A percentile compares a stretch with the other conserved stretches of the same genome.
Evolutionary conservation across 192 early-diverging fungal genomes (phyloP).

Genomic region (Kappamyces sp.): DNA sequence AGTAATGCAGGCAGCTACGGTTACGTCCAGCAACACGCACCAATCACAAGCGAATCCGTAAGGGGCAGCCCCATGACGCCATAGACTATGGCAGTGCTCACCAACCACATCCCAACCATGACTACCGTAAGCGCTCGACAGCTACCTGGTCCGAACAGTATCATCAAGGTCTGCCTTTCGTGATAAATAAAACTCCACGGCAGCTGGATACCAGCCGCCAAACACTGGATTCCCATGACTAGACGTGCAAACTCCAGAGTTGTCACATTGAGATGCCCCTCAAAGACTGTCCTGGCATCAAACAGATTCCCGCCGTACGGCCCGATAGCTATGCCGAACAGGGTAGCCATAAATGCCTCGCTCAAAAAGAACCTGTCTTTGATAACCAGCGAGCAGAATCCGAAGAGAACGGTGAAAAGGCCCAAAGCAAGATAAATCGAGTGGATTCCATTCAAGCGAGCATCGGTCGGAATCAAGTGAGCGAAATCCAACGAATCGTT

Average conservation of each 20-base stretch:
- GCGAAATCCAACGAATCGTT: too few relatives aligned
- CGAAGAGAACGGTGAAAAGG: conserved; percentile 11
- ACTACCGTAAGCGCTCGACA: too few relatives aligned
- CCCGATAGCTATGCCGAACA: conserved; percentile 82
- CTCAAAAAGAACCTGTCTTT: conserved; percentile 38
- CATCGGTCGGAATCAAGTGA: not conserved
- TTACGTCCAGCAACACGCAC: conserved; percentile 59
- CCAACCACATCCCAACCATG: conserved; percentile 76
- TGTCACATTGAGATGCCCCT: conserved; percentile 37
- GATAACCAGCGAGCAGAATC: conserved; percentile 35
- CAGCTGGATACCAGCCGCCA: conserved; percentile 77
- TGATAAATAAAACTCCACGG: conserved; percentile 66
- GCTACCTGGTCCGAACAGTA: conserved; percentile 73
- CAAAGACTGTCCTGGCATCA: conserved; percentile 55
- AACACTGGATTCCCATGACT: conserved; percentile 81
- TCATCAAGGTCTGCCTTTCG: conserved; percentile 58
- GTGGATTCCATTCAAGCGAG: not conserved
- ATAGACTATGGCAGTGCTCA: conserved; percentile 61
- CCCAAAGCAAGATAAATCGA: not conserved
- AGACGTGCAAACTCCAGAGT: conserved; percentile 70
- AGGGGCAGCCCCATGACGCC: conserved; percentile 19
- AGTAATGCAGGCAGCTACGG: conserved; percentile 76
- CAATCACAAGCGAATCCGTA: not conserved
- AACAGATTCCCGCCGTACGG: conserved; percentile 65
- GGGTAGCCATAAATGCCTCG: conserved; percentile 64